Percentiles rank a stretch among this genome's conserved stretches.
phyloP scores from a whole-genome alignment of 768 basidiomycete species.

The Chlorophyllum brunneum region DNA sequence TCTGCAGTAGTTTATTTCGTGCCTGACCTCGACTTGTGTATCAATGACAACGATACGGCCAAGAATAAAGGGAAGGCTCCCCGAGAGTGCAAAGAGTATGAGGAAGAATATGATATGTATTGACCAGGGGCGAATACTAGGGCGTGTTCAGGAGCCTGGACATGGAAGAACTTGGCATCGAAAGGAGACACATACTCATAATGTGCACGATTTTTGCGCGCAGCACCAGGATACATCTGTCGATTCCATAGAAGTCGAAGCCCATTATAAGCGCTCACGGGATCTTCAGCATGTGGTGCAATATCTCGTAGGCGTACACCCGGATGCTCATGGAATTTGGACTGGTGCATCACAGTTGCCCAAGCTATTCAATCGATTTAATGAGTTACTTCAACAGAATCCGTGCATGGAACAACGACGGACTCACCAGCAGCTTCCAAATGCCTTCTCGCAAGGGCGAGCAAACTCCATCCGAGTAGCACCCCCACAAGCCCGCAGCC shows the following conservation, averaged over 20 bases:
- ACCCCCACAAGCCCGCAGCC: slow-evolving; percentile 32
- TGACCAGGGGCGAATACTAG: slow-evolving; percentile 34
- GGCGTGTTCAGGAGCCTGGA: too few species aligned
- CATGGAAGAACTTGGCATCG: background rate
- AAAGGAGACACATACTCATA: slow-evolving; percentile 32
- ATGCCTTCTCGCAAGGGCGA: slow-evolving; percentile 24
- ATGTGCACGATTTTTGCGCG: slow-evolving; percentile 22
- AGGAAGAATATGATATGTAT: slow-evolving; percentile 33
- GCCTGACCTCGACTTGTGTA: slow-evolving; percentile 25
- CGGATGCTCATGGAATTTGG: slow-evolving; percentile 21
- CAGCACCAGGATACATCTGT: slow-evolving; percentile 28
- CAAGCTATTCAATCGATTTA: slow-evolving; percentile 27
- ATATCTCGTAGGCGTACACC: slow-evolving; percentile 35
- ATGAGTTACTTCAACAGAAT: background rate
- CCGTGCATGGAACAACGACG: background rate
- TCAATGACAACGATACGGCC: slow-evolving; percentile 33
- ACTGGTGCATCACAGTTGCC: slow-evolving; percentile 42
- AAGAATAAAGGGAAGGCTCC: slow-evolving; percentile 30
- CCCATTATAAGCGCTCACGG: slow-evolving; percentile 26
- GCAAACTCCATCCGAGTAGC: slow-evolving; percentile 26
- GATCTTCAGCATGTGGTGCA: slow-evolving; percentile 26
- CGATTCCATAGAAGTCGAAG: slow-evolving; percentile 33
- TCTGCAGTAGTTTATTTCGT: background rate
- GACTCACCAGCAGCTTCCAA: slow-evolving; percentile 36
- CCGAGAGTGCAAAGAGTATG: slow-evolving; percentile 24